A percentile compares a stretch with the other conserved stretches of the same genome.
Evolutionary conservation across 1,284 basidiomycete genomes (phyloP).

Genomic region (Ustilago esculenta): DNA sequence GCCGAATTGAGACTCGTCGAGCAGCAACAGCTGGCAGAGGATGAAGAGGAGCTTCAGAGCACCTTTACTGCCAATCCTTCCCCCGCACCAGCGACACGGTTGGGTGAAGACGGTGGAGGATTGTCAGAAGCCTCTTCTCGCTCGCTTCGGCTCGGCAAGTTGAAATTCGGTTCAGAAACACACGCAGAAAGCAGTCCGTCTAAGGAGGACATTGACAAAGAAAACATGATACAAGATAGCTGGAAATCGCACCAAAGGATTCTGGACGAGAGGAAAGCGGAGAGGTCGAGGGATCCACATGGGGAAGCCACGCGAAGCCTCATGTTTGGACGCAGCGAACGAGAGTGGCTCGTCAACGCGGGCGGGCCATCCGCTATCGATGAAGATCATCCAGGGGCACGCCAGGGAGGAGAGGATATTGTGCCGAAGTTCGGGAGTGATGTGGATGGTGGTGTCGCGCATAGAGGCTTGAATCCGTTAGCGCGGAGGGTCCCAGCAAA

Average conservation of each 20-base stretch:
- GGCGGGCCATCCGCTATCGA: slow-evolving; percentile 11
- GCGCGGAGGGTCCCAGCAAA: slow-evolving; percentile 1
- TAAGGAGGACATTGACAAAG: no score
- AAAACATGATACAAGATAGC: not conserved
- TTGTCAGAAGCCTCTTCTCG: slow-evolving; percentile 2
- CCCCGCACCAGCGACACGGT: no score
- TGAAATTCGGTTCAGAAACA: not conserved
- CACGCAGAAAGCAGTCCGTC: not conserved
- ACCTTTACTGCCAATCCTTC: no score
- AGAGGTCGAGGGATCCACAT: slow-evolving; percentile 25
- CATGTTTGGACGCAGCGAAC: slow-evolving; percentile 39
- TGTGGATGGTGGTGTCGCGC: no score
- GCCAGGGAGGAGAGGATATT: not conserved
- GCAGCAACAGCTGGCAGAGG: not conserved
- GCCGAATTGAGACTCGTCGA: slow-evolving; percentile 11
- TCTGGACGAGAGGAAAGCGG: slow-evolving; percentile 8
- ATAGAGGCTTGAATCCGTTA: no score
- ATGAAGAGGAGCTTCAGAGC: not conserved
- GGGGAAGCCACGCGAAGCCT: slow-evolving; percentile 29
- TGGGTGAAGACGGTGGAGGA: not conserved
- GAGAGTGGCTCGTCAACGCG: slow-evolving; percentile 46
- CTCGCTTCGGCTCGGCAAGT: slow-evolving; percentile 13
- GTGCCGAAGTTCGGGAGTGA: no score
- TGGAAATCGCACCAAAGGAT: slow-evolving; percentile 9
- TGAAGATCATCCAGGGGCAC: not conserved